These are phyloP conservation scores for Xerocomellus intermedius DNA, from an alignment of 768 basidiomycete genomes.

Conservation along the genomic window DNA sequence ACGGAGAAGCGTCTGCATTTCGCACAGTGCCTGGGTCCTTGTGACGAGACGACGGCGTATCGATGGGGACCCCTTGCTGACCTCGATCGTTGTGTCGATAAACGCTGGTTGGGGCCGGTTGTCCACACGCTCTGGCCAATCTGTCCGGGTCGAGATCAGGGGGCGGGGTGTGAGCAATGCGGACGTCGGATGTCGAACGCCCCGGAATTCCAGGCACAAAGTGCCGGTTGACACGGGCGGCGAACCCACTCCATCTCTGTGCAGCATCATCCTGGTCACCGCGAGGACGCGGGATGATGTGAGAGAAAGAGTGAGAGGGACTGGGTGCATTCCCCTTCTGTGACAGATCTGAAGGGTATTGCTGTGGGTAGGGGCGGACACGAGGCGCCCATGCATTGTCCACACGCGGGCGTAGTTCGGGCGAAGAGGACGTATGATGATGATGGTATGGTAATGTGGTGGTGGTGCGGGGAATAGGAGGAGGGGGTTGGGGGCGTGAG, in stretches of 20 bases:
- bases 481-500: slow-evolving; percentile 1
- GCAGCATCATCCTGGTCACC: slow-evolving; percentile 7
- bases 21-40: not conserved
- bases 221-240: slow-evolving; percentile 11
- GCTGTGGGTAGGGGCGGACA: slow-evolving; percentile 13
- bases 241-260: slow-evolving; percentile 16
- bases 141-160: slow-evolving; percentile 31
- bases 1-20: not conserved
- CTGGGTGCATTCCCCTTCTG: not conserved
- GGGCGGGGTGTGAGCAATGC: slow-evolving; percentile 19
- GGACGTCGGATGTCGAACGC: slow-evolving; percentile 24
- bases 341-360: slow-evolving; percentile 8
- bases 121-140: slow-evolving; percentile 30
- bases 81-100: slow-evolving; percentile 11
- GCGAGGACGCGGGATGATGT: slow-evolving; percentile 11
- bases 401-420: slow-evolving; percentile 18
- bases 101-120: slow-evolving; percentile 3
- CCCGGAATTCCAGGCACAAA: slow-evolving; percentile 15
- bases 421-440: slow-evolving; percentile 26
- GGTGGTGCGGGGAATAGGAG: slow-evolving; percentile 10
- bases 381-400: slow-evolving; percentile 27
- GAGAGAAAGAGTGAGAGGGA: slow-evolving; percentile 8
- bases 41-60: not conserved
- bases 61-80: not conserved
- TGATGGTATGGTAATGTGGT: slow-evolving; percentile 12